These are phyloP conservation scores for Cinnamomum micranthum DNA, from an alignment of 164 flowering plant genomes.

Conservation along the genomic window DNA sequence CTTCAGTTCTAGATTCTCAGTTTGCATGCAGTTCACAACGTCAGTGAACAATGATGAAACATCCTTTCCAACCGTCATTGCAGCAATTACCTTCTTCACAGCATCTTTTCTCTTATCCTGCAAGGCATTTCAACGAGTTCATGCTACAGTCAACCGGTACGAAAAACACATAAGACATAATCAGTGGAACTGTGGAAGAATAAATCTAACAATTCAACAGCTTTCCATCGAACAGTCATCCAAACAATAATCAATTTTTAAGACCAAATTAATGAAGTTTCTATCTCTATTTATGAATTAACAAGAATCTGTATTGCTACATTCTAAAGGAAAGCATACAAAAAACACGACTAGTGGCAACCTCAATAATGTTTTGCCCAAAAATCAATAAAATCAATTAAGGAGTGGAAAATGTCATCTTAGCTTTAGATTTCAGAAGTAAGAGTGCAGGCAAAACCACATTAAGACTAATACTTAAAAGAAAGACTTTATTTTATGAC, in stretches of 20 bases:
- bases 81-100: constrained; percentile 98
- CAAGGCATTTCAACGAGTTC: constrained; percentile 10
- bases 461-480: too few species aligned
- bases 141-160: not conserved
- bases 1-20: constrained; percentile 96
- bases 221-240: not conserved
- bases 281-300: not conserved
- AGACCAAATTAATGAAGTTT: not conserved
- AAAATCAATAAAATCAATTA: too few species aligned
- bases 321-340: not conserved
- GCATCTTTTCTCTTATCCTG: constrained; percentile 99
- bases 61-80: constrained; percentile 99
- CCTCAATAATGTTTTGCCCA: too few species aligned
- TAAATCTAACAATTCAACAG: not conserved
- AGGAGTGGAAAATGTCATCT: too few species aligned
- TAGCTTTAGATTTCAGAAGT: too few species aligned
- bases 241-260: not conserved
- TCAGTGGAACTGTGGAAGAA: not conserved
- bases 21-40: constrained; percentile 99
- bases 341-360: too few species aligned
- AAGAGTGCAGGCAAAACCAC: too few species aligned
- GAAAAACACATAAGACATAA: not conserved
- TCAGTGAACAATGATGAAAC: constrained; percentile 96
- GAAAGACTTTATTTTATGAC: too few species aligned
- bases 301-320: not conserved